A percentile compares a stretch with the other conserved stretches of the same genome.
Conservation (phyloP, 2,329 filamentous ascomycete genomes). For the Trichoderma atrobrunneum region DNA sequence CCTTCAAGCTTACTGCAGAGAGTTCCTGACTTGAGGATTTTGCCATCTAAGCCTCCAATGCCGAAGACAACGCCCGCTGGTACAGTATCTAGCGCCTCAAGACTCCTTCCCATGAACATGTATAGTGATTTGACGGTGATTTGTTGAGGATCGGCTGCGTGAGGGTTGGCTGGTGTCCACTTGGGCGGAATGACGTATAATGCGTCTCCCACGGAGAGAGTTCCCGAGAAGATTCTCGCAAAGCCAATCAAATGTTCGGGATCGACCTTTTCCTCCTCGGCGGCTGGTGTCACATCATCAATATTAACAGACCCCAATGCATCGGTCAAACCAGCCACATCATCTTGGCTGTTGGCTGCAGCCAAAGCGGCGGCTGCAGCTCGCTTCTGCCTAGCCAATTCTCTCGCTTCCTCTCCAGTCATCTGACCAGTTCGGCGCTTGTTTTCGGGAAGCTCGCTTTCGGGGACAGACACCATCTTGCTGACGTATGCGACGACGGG, state of each 20-base stretch:
- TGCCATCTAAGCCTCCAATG: constrained; percentile 85
- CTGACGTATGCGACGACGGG: constrained; percentile 93
- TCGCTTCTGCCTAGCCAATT: constrained; percentile 82
- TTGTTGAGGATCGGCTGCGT: constrained; percentile 71
- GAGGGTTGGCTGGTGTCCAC: constrained; percentile 77
- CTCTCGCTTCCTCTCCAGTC: constrained; percentile 84
- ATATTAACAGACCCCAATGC: constrained; percentile 61
- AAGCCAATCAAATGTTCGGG: constrained; percentile 92
- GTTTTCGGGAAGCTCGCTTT: constrained; percentile 87
- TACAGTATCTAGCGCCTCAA: constrained; percentile 79
- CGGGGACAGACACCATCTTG: constrained; percentile 95
- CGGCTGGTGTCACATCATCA: constrained; percentile 47
- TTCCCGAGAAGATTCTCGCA: constrained; percentile 89
- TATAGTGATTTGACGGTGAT: constrained; percentile 86
- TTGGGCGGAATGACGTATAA: constrained; percentile 92
- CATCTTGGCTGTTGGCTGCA: constrained; percentile 51
- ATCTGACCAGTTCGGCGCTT: constrained; percentile 69
- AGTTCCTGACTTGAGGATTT: constrained; percentile 93
- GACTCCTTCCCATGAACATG: constrained; percentile 87
- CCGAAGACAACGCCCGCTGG: constrained; percentile 95
- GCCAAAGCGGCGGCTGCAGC: constrained; percentile 83
- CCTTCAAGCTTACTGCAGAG: constrained; percentile 85
- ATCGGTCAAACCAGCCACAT: constrained; percentile 55
- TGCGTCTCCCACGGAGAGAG: constrained; percentile 81
- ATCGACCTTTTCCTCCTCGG: constrained; percentile 61